These are phyloP conservation scores for Teratosphaeria viscida DNA, from an alignment of 2,329 filamentous ascomycete genomes.

Conservation along the genomic window DNA sequence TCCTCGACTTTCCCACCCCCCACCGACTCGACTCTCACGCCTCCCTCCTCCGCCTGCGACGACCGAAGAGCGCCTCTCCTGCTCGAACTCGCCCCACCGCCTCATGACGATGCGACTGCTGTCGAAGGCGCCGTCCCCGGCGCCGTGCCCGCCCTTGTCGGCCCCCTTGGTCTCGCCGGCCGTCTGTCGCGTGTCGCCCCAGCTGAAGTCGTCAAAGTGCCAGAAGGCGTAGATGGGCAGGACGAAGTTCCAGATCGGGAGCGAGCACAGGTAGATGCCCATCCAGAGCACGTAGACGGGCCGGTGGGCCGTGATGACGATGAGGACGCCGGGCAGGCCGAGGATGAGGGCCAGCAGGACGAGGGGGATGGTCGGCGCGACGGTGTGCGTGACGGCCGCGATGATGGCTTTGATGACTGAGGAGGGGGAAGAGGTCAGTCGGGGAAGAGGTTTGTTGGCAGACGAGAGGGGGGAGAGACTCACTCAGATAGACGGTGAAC, in stretches of 20 bases:
- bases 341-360: slow-evolving; percentile 82
- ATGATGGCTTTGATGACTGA: slow-evolving; percentile 76
- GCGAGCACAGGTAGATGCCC: slow-evolving; percentile 84
- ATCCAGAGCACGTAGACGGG: slow-evolving; percentile 93
- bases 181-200: slow-evolving; percentile 96
- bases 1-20: not conserved
- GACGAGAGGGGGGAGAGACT: slow-evolving; percentile 31
- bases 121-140: slow-evolving; percentile 79
- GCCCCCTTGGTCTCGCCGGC: slow-evolving; percentile 81
- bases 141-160: slow-evolving; percentile 43
- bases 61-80: slow-evolving; percentile 29
- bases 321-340: slow-evolving; percentile 82
- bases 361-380: slow-evolving; percentile 76
- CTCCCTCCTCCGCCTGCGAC: no score
- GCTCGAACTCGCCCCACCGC: slow-evolving; percentile 94
- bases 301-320: slow-evolving; percentile 86
- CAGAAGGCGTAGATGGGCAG: slow-evolving; percentile 91
- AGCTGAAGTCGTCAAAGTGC: slow-evolving; percentile 99
- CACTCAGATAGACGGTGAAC: slow-evolving; percentile 93
- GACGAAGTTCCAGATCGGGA: slow-evolving; percentile 96
- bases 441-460: not conserved
- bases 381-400: slow-evolving; percentile 44
- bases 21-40: not conserved
- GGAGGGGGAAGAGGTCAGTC: not conserved
- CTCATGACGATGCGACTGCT: slow-evolving; percentile 99